Evolutionary conservation across 192 early-diverging fungal species (phyloP), one percentile per base, ranked within the genome.

Genomic region (Coemansia sp.): DNA sequence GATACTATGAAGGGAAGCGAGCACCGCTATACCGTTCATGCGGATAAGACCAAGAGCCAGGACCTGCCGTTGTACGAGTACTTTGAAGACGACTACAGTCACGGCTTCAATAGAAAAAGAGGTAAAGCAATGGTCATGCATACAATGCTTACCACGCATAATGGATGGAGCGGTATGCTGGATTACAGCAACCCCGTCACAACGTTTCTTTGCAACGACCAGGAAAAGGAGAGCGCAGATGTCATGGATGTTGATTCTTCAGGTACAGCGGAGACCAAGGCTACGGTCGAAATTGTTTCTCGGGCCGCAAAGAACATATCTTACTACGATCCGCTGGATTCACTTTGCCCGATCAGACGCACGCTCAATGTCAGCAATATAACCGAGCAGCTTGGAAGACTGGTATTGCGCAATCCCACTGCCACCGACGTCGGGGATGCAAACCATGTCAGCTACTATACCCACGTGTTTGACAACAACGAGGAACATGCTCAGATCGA

Each of bases 71-170:
- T 32, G 26, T 48, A 48, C 18, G 63, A 56, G 15, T 73, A 67
- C 51, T 12, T 39, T 6, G 78, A 81, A 61, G 78, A 81, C 48
- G n/a, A 0, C 13, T 58, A 61, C 40, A 21, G 36, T 12, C 62
- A 65, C 0, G 63, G 48, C 37, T 2, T 58, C 6, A 13, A 39
- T 10, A 26, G 13, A 36, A 42, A 26, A 1, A 59, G 39, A 41
- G 1, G 8, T 37, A 59, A 59, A 37, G 13, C 5, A 2, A n/a
- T 11, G 16, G 37, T 37, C n/a, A 41, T 16, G 32, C 40, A 43
- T 10, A 43, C 36, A 19, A 72, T 80, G 73, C 48, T 76, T 40
- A 80, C 78, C 12, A 67, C 64, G 12, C 78, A 69, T 48, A 12
- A 41, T 1, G 63, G 61, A 39, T 54, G 41, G 49, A 41, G 61